These are phyloP conservation scores for Ehretia macrophylla DNA, from an alignment of 257 asterid genomes.

Conservation along the genomic window DNA sequence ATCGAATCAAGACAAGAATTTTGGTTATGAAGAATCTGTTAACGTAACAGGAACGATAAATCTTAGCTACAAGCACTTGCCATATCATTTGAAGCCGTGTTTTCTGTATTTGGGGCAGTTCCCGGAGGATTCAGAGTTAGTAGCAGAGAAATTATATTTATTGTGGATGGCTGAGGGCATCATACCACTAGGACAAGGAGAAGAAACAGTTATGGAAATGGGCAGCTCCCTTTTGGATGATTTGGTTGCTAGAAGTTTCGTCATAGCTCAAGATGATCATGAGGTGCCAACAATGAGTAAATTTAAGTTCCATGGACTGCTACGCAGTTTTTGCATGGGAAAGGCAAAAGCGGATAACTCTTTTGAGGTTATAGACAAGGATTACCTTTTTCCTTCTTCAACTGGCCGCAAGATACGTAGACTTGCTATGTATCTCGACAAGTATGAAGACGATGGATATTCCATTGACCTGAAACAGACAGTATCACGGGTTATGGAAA, in stretches of 20 bases:
- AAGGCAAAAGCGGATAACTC: background rate
- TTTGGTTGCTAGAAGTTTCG: too few relatives aligned
- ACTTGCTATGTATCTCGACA: background rate
- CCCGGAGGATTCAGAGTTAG: background rate
- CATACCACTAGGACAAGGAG: background rate
- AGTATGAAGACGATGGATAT: background rate
- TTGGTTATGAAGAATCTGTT: too few relatives aligned
- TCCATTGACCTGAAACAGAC: background rate
- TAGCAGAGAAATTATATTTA: background rate
- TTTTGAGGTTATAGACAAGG: background rate
- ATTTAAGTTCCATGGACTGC: too few relatives aligned
- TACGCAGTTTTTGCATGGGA: background rate
- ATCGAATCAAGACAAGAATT: too few relatives aligned
- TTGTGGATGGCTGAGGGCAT: constrained; percentile 12
- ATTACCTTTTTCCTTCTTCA: background rate
- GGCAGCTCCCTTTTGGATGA: too few relatives aligned
- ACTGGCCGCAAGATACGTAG: background rate
- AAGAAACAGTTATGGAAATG: background rate
- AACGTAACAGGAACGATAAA: too few relatives aligned
- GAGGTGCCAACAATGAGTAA: too few relatives aligned
- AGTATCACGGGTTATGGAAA: background rate
- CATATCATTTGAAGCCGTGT: background rate
- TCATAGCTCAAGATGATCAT: too few relatives aligned
- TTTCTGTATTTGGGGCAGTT: constrained; percentile 2
- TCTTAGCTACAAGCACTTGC: too few relatives aligned